Base-by-base conservation (phyloP, 2,329 filamentous ascomycete species). In the Microascus cirrosus region DNA sequence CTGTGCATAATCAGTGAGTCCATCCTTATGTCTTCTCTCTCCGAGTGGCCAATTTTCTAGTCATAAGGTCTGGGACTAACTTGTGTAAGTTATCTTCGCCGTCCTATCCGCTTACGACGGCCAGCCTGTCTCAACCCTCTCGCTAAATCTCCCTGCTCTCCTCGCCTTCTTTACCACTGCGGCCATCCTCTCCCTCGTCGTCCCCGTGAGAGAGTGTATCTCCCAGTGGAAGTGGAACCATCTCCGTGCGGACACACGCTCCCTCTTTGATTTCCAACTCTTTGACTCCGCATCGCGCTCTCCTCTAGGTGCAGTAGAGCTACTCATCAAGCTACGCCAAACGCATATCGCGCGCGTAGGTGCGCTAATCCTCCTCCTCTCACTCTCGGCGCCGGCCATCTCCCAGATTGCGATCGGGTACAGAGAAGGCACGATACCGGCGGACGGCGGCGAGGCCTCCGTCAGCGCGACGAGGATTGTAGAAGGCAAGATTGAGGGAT, bases 181-280 rank as follows among this genome's bases (percentile, higher is more conserved):
- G n/a, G 63, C 64, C 45, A 63, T 65, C 35, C 60, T 64, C 3
- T 63, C 61, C 3, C 56, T 69, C 45, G 56, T 65, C 6, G 60
- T 65, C 10, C 63, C 66, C 3, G 56, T 69, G 22, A 58, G 59
- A 2, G 65, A 68, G 58, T 65, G 64, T 11, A 60, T 70, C 34
- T 63, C 64, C 4, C 67, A 70, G 63, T 64, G 67, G 53, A 70
- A 67, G 58, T 69, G 68, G 67, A 68, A 69, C 59, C 68, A 64
- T 60, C 68, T 69, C 56, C 64, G 62, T 10, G 57, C 65, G 1
- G 59, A 59, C 4, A 60, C 64, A 51, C 62, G 61, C 55, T 59
- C 60, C 28, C 56, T 68, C n/a, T 57, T 59, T 15, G 67, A 69
- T 56, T 68, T 67, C n/a, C 53, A 62, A 48, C 60, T 59, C 4